A percentile compares a stretch with the other conserved stretches of the same genome.
Conservation (phyloP, 352 stramenopile genomes). For the Pythium sp. region DNA sequence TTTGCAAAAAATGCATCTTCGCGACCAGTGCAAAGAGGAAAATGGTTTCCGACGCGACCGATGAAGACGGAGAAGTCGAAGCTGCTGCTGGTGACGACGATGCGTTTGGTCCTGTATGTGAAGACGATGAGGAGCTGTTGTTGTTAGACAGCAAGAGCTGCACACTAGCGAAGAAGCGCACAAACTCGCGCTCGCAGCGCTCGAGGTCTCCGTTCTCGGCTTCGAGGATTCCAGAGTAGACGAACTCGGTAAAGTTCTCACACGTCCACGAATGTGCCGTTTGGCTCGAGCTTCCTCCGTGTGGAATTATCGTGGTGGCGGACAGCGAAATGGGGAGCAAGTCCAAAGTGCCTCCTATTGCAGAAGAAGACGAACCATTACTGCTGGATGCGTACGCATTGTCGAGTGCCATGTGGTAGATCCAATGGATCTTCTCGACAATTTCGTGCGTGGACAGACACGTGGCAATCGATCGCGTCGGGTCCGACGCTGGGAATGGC, state of each 20-base stretch:
- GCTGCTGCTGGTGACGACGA: background rate
- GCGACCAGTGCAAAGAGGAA: slow-evolving; percentile 30
- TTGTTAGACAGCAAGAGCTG: slow-evolving; percentile 24
- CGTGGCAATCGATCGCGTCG: slow-evolving; percentile 20
- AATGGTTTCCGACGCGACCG: slow-evolving; percentile 16
- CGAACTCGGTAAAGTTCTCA: slow-evolving; percentile 30
- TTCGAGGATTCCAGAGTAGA: slow-evolving; percentile 32
- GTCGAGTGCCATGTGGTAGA: slow-evolving; percentile 27
- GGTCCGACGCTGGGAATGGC: slow-evolving; percentile 18
- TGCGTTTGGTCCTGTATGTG: background rate
- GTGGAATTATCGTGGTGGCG: background rate
- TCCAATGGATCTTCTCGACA: slow-evolving; percentile 28
- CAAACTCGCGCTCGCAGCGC: slow-evolving; percentile 28
- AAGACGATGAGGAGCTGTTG: slow-evolving; percentile 13
- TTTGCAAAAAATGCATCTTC: slow-evolving; percentile 21
- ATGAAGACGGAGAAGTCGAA: background rate
- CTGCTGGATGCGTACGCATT: slow-evolving; percentile 2
- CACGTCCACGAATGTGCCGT: slow-evolving; percentile 20
- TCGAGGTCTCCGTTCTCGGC: slow-evolving; percentile 21
- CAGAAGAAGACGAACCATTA: background rate
- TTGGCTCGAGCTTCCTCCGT: background rate
- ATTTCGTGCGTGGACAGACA: slow-evolving; percentile 33
- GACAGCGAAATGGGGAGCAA: slow-evolving; percentile 4
- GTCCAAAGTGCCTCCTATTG: background rate
- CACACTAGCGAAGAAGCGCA: slow-evolving; percentile 38